phyloP scores from a whole-genome alignment of 495 filamentous ascomycete species.

The Sabuloglossum arenarium region DNA sequence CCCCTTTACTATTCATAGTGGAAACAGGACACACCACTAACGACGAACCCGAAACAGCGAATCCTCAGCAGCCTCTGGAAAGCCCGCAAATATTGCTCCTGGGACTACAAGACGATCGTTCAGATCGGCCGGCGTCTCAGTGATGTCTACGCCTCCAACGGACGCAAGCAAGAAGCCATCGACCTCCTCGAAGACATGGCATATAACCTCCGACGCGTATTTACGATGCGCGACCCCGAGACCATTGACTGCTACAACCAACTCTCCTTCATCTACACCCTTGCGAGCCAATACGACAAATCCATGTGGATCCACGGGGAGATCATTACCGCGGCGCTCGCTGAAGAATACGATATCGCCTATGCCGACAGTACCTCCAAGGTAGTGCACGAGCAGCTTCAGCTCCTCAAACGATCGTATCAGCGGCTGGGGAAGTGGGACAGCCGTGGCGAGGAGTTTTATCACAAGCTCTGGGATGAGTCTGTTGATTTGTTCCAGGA shows the following conservation, averaged over 20 bases:
- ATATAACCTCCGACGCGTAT: slow-evolving; percentile 40
- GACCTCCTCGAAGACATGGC: slow-evolving; percentile 36
- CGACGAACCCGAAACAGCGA: slow-evolving; percentile 12
- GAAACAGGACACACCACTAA: neutral
- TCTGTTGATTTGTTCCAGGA: neutral
- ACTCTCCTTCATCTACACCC: slow-evolving; percentile 31
- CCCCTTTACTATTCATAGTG: neutral
- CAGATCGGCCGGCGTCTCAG: slow-evolving; percentile 35
- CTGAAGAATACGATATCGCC: slow-evolving; percentile 24
- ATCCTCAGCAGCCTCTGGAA: slow-evolving; percentile 39
- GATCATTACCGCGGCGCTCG: slow-evolving; percentile 24
- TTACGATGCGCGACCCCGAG: slow-evolving; percentile 30
- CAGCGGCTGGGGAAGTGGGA: slow-evolving; percentile 17
- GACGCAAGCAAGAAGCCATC: slow-evolving; percentile 23
- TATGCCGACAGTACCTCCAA: slow-evolving; percentile 17
- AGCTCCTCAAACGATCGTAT: slow-evolving; percentile 27
- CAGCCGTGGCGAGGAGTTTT: slow-evolving; percentile 6
- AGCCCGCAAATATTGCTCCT: slow-evolving; percentile 34
- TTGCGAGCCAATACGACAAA: slow-evolving; percentile 26
- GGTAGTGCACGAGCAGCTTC: slow-evolving; percentile 25
- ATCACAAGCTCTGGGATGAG: neutral
- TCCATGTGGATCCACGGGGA: slow-evolving; percentile 33
- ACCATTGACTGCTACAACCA: slow-evolving; percentile 34
- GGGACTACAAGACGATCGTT: slow-evolving; percentile 30
- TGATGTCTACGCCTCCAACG: slow-evolving; percentile 31